phyloP scores from a whole-genome alignment of 2,329 filamentous ascomycete genomes.

The Phialophora chinensis region DNA sequence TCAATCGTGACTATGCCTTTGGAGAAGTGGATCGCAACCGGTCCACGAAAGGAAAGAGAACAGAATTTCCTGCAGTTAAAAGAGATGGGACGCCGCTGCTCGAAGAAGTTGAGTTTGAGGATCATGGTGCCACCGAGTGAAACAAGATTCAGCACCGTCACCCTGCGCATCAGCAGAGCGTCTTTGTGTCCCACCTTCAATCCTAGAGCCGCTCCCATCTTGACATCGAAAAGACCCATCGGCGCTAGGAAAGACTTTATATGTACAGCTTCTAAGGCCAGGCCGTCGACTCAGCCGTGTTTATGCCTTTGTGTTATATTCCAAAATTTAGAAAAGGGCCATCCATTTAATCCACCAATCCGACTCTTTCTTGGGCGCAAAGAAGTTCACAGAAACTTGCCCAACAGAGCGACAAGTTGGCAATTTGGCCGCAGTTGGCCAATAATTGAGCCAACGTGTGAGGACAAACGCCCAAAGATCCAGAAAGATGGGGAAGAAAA shows the following conservation, averaged over 20 bases:
- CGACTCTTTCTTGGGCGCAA: neutral
- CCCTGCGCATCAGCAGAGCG: neutral
- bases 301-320: neutral
- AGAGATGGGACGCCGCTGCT: neutral
- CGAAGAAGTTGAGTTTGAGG: slow-evolving; percentile 2
- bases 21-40: neutral
- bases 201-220: neutral
- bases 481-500: neutral
- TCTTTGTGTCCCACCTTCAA: neutral
- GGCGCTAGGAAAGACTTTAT: neutral
- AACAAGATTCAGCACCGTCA: neutral
- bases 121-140: neutral
- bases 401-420: neutral
- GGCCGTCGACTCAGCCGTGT: neutral
- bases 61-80: neutral
- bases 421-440: neutral
- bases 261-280: neutral
- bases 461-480: neutral
- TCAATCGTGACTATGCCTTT: neutral
- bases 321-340: neutral
- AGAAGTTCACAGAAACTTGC: neutral
- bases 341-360: neutral
- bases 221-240: neutral
- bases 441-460: neutral
- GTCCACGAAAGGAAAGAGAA: neutral